Evolutionary conservation across 2,329 filamentous ascomycete genomes (phyloP).

Genomic region (Stromatinia cepivora): DNA sequence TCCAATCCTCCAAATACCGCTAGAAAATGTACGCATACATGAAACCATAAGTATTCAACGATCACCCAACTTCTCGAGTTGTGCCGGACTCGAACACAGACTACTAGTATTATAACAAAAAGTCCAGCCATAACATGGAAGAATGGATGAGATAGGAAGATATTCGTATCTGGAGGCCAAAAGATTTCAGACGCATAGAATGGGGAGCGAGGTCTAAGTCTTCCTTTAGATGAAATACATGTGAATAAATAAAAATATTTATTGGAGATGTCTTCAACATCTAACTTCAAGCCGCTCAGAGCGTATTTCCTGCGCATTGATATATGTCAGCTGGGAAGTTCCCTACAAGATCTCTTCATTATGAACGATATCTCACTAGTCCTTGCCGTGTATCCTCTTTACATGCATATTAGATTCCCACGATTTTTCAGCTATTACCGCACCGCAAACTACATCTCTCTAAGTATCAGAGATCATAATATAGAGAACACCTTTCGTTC

Average conservation of each 20-base stretch:
- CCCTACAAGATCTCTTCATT: neutral
- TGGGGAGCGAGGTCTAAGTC: neutral
- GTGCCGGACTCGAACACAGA: no score
- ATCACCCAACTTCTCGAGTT: no score
- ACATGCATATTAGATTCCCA: neutral
- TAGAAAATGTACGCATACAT: no score
- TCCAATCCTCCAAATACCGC: no score
- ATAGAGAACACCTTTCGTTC: no score
- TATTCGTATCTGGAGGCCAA: no score
- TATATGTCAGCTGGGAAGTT: neutral
- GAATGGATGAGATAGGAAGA: rapidly evolving
- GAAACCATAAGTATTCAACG: no score
- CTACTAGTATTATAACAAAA: neutral
- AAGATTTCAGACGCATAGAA: neutral
- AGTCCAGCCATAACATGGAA: no score
- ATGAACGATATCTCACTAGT: neutral
- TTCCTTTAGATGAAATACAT: neutral
- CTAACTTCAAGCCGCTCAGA: neutral
- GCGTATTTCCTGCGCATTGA: neutral
- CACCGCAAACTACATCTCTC: neutral
- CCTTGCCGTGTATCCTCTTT: neutral
- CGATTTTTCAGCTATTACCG: neutral
- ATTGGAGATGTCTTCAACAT: neutral
- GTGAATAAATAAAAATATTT: neutral
- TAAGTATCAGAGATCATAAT: neutral